Conservation (phyloP, 2,329 filamentous ascomycete genomes). For the Ophiostoma tasmaniense region DNA sequence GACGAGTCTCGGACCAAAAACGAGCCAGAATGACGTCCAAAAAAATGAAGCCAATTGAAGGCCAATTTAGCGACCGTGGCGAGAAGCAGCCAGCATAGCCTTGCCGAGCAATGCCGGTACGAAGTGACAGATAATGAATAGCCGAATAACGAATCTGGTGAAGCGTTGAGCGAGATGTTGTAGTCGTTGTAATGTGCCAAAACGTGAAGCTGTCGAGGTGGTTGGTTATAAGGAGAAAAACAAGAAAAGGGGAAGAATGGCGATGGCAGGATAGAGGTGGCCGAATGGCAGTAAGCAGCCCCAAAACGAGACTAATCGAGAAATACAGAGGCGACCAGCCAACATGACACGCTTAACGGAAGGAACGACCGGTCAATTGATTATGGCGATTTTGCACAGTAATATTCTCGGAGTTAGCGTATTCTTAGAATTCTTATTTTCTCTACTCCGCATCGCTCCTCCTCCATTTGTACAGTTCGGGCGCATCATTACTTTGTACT, state of each 20-base stretch:
- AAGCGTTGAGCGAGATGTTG: neutral
- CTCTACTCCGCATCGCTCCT: neutral
- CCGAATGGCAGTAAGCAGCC: neutral
- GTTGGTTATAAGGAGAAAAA: neutral
- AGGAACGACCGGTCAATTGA: neutral
- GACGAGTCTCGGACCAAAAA: neutral
- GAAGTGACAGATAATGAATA: neutral
- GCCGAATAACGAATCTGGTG: too few relatives aligned
- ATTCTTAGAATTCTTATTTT: neutral
- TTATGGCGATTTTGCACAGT: neutral
- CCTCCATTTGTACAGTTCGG: neutral
- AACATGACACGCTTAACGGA: neutral
- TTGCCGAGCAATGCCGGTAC: neutral
- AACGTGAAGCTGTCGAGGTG: neutral
- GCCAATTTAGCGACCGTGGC: neutral
- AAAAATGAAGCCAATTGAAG: neutral
- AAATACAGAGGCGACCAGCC: constrained; percentile 3
- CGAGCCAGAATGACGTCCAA: neutral
- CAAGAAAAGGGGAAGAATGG: neutral
- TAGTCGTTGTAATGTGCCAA: neutral
- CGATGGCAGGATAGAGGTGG: neutral
- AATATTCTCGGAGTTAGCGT: neutral
- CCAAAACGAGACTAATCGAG: neutral
- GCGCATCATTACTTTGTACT: neutral
- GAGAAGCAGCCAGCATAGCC: neutral